phyloP scores from a whole-genome alignment of 805 yeast genomes.

The Saccharomycopsis babjevae region DNA sequence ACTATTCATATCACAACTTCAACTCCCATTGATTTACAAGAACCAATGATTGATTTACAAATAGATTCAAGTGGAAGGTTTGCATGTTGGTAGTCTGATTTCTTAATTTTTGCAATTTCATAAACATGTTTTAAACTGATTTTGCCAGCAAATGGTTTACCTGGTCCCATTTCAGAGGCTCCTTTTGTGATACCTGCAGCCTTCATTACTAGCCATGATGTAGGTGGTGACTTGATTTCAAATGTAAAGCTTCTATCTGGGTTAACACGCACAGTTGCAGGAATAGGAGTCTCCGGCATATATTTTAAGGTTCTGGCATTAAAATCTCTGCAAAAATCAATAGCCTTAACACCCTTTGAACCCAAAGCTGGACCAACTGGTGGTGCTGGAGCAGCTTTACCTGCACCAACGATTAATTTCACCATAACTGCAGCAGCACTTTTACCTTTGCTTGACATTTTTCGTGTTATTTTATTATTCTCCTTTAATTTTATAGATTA shows the following conservation, averaged over 20 bases:
- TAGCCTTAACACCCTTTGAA: conserved; percentile 96
- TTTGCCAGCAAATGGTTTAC: conserved; percentile 45
- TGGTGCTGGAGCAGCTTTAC: conserved; percentile 96
- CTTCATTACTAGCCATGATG: conserved; percentile 73
- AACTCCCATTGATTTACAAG: conserved; percentile 86
- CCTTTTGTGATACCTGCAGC: conserved; percentile 81
- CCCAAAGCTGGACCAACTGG: conserved; percentile 99
- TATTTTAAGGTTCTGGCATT: conserved; percentile 91
- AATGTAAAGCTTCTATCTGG: conserved; percentile 90
- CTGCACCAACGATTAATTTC: conserved; percentile 90
- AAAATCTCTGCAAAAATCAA: conserved; percentile 96
- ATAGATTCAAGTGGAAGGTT: conserved; percentile 62
- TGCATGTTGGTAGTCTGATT: conserved; percentile 73
- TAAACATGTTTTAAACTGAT: conserved; percentile 79
- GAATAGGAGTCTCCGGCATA: conserved; percentile 82
- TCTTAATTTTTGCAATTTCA: conserved; percentile 90
- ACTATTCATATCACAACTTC: conserved; percentile 54
- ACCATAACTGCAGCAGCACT: conserved; percentile 41
- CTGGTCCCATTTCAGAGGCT: conserved; percentile 53
- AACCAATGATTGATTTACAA: conserved; percentile 72
- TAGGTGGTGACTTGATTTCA: conserved; percentile 84
- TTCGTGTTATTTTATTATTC: not conserved
- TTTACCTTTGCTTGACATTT: conserved; percentile 24
- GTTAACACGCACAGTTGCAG: conserved; percentile 70
- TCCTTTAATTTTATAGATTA: not conserved